Base-by-base conservation (phyloP, 805 yeast species). In the Kuraishia floccosa region DNA sequence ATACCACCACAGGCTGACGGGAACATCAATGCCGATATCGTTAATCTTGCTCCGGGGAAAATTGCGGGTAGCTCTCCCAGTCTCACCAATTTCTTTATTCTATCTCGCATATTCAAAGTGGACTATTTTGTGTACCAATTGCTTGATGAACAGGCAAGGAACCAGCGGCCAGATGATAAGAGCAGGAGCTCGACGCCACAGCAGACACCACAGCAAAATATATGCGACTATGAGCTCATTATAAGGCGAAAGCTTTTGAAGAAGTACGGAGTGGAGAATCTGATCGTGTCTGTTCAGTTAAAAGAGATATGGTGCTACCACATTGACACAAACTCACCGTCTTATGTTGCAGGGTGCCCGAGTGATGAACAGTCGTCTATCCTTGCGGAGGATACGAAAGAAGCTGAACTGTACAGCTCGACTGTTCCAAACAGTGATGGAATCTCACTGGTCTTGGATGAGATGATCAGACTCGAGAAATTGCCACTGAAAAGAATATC, bases 51-150 rank as follows among this genome's bases (percentile, higher is more conserved):
- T n/a, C n/a, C n/a, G n/a, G n/a, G n/a, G n/a, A n/a, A n/a, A n/a
- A n/a, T n/a, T n/a, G n/a, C n/a, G n/a, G n/a, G n/a, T n/a, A n/a
- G n/a, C n/a, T n/a, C n/a, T 1, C 34, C 36, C 6, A 43, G 53
- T 1, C 38, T 40, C n/a, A 50, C 56, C 13, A 52, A 52, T 25
- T 50, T 44, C 31, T 52, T 49, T 34, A 42, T 38, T 24, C 43
- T 52, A 30, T 52, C 54, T 6, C 26, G 33, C 8, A 28, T 49
- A 15, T 39, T 39, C 15, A 39, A 47, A 31, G 44, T 54, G 31
- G 48, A 50, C 34, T 48, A 54, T 26, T 49, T 39, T 25, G 52
- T 52, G 18, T 52, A 52, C 32, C 56, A 49, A 18, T 34, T 49
- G 6, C 44, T 43, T 19, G 46, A 41, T 7, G 11, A 31, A 5